These are phyloP conservation scores for Trametes meyenii DNA, from an alignment of 768 basidiomycete genomes.

Conservation along the genomic window DNA sequence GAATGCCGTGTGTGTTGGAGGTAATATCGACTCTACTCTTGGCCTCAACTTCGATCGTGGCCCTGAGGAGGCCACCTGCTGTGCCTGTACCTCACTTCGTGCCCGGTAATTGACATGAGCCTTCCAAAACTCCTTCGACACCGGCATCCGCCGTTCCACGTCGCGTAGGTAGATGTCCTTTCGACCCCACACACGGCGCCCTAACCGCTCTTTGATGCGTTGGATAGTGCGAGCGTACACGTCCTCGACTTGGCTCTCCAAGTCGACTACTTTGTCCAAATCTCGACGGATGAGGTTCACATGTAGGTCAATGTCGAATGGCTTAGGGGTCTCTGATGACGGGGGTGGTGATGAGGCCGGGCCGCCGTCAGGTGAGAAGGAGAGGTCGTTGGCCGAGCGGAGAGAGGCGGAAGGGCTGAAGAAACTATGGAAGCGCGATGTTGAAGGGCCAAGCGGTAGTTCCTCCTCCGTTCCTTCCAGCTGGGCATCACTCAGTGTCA, in stretches of 20 bases:
- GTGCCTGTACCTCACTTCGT: slow-evolving; percentile 8
- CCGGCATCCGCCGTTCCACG: slow-evolving; percentile 33
- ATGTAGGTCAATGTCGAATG: slow-evolving; percentile 58
- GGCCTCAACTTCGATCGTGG: too few relatives aligned
- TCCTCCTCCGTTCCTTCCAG: not conserved
- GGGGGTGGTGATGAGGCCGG: not conserved
- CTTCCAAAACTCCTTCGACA: slow-evolving; percentile 53
- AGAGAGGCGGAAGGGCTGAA: slow-evolving; percentile 22
- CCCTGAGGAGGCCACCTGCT: not conserved
- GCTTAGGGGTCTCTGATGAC: slow-evolving; percentile 37
- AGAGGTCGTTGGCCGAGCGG: not conserved
- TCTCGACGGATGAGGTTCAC: slow-evolving; percentile 59
- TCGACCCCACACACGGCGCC: slow-evolving; percentile 70
- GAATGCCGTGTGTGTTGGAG: not conserved
- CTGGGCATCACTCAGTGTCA: slow-evolving; percentile 21
- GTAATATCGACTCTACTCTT: not conserved
- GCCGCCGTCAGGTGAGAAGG: not conserved
- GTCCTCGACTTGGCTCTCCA: slow-evolving; percentile 46
- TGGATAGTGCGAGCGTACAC: slow-evolving; percentile 55
- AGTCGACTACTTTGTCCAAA: slow-evolving; percentile 48
- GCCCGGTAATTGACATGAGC: slow-evolving; percentile 49
- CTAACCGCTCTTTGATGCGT: slow-evolving; percentile 74
- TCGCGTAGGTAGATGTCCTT: slow-evolving; percentile 57
- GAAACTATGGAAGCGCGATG: slow-evolving; percentile 19
- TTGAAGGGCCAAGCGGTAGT: slow-evolving; percentile 1